Evolutionary conservation across 345 rosid genomes (phyloP).

Genomic region (Reutealis trisperma): DNA sequence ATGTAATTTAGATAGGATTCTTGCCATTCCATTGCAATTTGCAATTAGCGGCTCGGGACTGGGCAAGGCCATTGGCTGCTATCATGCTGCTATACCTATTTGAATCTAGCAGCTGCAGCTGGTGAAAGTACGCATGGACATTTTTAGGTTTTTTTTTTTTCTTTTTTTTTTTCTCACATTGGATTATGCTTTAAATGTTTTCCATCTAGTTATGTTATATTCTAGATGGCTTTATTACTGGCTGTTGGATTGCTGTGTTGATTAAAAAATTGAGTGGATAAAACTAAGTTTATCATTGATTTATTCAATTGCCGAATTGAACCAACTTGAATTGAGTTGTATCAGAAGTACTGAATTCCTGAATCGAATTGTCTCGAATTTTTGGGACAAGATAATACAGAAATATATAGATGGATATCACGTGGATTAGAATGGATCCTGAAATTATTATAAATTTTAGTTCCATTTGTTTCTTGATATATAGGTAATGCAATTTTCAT

Average conservation of each 20-base stretch:
- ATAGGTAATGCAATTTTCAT: too few relatives aligned
- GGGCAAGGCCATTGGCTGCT: slow-evolving; percentile 74
- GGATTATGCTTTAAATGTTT: background rate
- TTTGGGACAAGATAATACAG: too few relatives aligned
- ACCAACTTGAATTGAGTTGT: too few relatives aligned
- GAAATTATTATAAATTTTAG: too few relatives aligned
- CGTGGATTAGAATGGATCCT: too few relatives aligned
- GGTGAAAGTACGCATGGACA: too few relatives aligned
- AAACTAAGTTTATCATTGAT: background rate
- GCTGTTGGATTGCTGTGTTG: background rate
- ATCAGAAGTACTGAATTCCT: too few relatives aligned
- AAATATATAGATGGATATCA: too few relatives aligned
- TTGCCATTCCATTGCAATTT: too few relatives aligned
- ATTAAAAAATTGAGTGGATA: background rate
- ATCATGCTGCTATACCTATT: slow-evolving; percentile 39
- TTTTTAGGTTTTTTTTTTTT: background rate
- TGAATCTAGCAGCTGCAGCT: slow-evolving; percentile 2
- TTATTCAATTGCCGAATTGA: background rate
- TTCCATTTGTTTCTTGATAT: too few relatives aligned
- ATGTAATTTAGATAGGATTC: too few relatives aligned
- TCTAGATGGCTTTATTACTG: background rate
- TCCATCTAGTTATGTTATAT: background rate
- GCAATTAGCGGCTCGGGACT: slow-evolving; percentile 44
- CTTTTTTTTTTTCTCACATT: background rate
- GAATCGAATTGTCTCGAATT: too few relatives aligned